Conservation (phyloP, 495 filamentous ascomycete species). For the Parathielavia hyrcaniae region DNA sequence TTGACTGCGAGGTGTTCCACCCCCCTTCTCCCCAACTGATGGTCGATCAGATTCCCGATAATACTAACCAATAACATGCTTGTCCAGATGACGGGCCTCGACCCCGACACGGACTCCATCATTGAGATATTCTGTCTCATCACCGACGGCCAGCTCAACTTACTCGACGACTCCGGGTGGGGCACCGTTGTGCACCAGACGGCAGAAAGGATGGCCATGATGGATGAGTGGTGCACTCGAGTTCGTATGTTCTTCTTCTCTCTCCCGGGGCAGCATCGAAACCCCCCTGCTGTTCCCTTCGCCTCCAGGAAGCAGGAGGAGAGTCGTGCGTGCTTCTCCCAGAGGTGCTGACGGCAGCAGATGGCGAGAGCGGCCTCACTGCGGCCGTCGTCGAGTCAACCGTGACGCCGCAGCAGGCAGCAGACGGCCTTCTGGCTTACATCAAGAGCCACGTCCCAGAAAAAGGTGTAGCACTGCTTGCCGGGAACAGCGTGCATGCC, state of each 20-base stretch:
- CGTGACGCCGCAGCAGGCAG: constrained; percentile 65
- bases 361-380: constrained; percentile 71
- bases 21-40: background rate
- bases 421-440: constrained; percentile 67
- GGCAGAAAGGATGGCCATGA: constrained; percentile 61
- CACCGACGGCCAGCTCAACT: constrained; percentile 68
- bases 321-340: too few relatives aligned
- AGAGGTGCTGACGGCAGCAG: constrained; percentile 19
- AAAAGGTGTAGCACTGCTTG: constrained; percentile 60
- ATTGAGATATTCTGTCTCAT: constrained; percentile 92
- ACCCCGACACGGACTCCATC: constrained; percentile 71
- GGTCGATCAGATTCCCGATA: too few relatives aligned
- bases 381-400: constrained; percentile 66
- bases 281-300: too few relatives aligned
- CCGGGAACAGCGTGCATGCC: constrained; percentile 87
- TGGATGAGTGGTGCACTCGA: constrained; percentile 59
- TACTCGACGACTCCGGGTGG: constrained; percentile 72
- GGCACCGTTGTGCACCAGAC: constrained; percentile 73
- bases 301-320: too few relatives aligned
- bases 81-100: constrained; percentile 84
- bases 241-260: constrained; percentile 23
- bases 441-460: constrained; percentile 63
- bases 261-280: too few relatives aligned
- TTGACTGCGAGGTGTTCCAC: constrained; percentile 73
- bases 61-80: background rate